Evolutionary conservation across 2,329 filamentous ascomycete genomes (phyloP), one percentile per base, ranked within the genome.

Genomic region (Calonectria naviculata): DNA sequence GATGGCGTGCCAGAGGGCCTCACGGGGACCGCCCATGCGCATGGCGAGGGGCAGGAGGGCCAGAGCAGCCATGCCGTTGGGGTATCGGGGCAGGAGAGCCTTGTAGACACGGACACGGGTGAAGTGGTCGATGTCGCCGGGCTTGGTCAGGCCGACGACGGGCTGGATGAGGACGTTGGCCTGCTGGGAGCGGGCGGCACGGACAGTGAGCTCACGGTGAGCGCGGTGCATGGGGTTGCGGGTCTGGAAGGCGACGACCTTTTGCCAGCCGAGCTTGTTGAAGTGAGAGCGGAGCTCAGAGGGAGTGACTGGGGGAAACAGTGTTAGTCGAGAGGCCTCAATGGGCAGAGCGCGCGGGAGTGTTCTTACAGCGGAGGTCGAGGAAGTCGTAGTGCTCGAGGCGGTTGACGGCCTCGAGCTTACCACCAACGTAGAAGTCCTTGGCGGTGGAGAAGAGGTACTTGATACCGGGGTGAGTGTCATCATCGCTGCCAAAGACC

Each of bases 321-420:
- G 7, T 8, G 62, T 78, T 68, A 80, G 75, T 41, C 34, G 31
- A 29, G 15, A 21, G 24, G 56, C 31, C 24, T 38, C 52, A 44
- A 44, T 34, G 28, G 12, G 3, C 7, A 24, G 26, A 36, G 84
- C 19, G 10, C 24, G 6, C 2, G 21, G 36, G 41, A 17, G 17
- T 15, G 8, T 15, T 56, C 93, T 85, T 89, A 94, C 94, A 98
- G 88, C 97, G 92, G 71, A 98, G 91, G 81, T 94, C 97, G 78
- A 98, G 94, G 87, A 98, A 98, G 88, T 99, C 97, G 88, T 99
- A 99, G 89, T 99, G 97, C 87, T 97, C 95, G 72, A 98, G 90
- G 78, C 95, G 93, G 90, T 96, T 96, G 83, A 99, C 92, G 73
- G 97, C 97, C 83, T 98, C 94, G 75, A 99, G 87, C 91, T 97